Evolutionary conservation across 495 filamentous ascomycete genomes (phyloP).

Genomic region (Ramalina peruviana): DNA sequence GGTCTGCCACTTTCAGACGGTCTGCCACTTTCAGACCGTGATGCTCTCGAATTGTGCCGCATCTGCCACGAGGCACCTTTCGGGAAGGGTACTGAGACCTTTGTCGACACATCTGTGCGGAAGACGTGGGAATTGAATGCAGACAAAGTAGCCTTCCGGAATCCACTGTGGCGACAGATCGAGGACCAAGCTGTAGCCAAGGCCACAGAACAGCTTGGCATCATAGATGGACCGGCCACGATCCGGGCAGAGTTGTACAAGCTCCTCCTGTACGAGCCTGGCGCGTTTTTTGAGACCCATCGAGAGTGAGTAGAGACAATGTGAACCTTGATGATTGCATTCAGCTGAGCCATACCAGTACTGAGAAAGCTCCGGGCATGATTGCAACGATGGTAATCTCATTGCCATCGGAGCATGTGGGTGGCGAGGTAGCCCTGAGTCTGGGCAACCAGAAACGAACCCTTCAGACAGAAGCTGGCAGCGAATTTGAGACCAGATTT

Average conservation of each 20-base stretch:
- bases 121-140: constrained; percentile 38
- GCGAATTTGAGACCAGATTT: constrained; percentile 24
- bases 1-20: too few species aligned
- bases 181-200: background rate
- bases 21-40: constrained; percentile 28
- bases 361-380: constrained; percentile 40
- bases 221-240: background rate
- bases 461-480: constrained; percentile 21
- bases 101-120: constrained; percentile 32
- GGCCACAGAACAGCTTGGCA: constrained; percentile 7
- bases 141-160: constrained; percentile 26
- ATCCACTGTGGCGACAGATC: constrained; percentile 21
- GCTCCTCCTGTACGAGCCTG: constrained; percentile 40
- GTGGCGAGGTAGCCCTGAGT: constrained; percentile 34
- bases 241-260: constrained; percentile 36
- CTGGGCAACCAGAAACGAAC: constrained; percentile 23
- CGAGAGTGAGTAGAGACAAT: constrained; percentile 21
- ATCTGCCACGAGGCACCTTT: constrained; percentile 31
- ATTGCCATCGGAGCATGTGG: constrained; percentile 38
- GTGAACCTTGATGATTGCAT: background rate
- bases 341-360: constrained; percentile 5
- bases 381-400: constrained; percentile 40
- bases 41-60: constrained; percentile 28
- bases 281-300: constrained; percentile 38
- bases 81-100: constrained; percentile 29